A percentile compares a stretch with the other conserved stretches of the same genome.
Conservation (phyloP, 148 eudicot species). For the Silene conica region DNA sequence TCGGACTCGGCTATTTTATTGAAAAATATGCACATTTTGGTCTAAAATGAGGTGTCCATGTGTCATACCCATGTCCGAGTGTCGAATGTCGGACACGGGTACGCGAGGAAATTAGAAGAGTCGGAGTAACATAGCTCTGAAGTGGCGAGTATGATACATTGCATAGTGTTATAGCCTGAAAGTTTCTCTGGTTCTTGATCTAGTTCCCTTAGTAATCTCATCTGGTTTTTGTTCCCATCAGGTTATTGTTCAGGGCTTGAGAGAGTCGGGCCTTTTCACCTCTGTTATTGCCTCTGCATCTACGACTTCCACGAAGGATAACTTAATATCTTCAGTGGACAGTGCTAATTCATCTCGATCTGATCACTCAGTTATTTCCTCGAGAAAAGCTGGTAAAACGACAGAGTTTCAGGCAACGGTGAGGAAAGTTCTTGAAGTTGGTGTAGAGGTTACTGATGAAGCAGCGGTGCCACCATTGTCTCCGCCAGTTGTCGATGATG, state of each 20-base stretch:
- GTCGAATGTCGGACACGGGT: too few species aligned
- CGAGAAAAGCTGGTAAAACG: slow-evolving; percentile 48
- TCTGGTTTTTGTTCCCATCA: slow-evolving; percentile 17
- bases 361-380: slow-evolving; percentile 23
- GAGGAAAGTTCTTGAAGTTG: slow-evolving; percentile 44
- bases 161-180: too few species aligned
- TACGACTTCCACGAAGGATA: slow-evolving; percentile 22
- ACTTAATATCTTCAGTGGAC: too few species aligned
- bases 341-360: slow-evolving; percentile 41
- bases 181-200: too few species aligned
- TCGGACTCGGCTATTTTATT: too few species aligned
- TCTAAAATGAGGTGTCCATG: too few species aligned
- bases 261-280: slow-evolving; percentile 68
- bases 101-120: too few species aligned
- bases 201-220: not conserved
- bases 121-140: too few species aligned
- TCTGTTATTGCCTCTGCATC: slow-evolving; percentile 60
- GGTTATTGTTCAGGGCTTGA: slow-evolving; percentile 77
- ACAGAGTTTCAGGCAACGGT: slow-evolving; percentile 44
- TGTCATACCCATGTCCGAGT: too few species aligned
- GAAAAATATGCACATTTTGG: too few species aligned
- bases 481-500: slow-evolving; percentile 47
- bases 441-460: slow-evolving; percentile 32
- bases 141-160: too few species aligned
- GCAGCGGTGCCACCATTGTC: slow-evolving; percentile 72